Percentiles rank a stretch among this genome's conserved stretches.
Conservation (phyloP, 2,329 filamentous ascomycete species). For the Alternaria solani region DNA sequence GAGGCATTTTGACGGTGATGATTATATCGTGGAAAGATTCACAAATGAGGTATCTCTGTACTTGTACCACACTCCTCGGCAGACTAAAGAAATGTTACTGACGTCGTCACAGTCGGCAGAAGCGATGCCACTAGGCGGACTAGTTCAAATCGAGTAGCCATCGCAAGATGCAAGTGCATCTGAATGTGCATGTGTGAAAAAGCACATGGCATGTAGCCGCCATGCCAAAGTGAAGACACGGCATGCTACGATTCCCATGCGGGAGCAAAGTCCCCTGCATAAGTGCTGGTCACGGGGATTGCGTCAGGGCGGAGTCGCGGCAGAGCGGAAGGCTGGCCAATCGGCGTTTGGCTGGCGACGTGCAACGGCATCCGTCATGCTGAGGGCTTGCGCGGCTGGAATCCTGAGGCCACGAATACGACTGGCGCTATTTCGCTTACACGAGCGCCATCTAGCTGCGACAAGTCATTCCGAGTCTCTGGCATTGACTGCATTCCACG, state of each 20-base stretch:
- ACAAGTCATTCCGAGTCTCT: neutral
- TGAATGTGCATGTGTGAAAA: neutral
- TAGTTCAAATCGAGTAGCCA: constrained; percentile 23
- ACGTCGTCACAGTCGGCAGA: constrained; percentile 2
- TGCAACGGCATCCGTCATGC: constrained; percentile 19
- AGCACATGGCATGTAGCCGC: neutral
- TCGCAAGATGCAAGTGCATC: constrained; percentile 7
- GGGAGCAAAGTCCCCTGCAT: neutral
- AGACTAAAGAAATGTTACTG: neutral
- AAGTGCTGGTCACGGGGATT: constrained; percentile 7
- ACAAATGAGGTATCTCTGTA: neutral
- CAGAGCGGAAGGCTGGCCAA: constrained; percentile 14
- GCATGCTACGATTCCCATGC: neutral
- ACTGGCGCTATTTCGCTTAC: constrained; percentile 5
- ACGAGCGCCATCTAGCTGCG: neutral
- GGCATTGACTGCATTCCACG: neutral
- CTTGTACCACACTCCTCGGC: neutral
- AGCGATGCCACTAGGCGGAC: constrained; percentile 14
- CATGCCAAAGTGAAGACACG: neutral
- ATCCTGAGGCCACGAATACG: constrained; percentile 27
- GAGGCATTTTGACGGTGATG: constrained; percentile 42
- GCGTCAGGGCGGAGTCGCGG: constrained; percentile 18
- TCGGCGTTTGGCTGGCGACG: constrained; percentile 20
- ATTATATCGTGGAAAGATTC: constrained; percentile 2
- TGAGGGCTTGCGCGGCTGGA: constrained; percentile 22